These are phyloP conservation scores for Penicillium sp. DNA, from an alignment of 2,329 filamentous ascomycete species.

Conservation along the genomic window DNA sequence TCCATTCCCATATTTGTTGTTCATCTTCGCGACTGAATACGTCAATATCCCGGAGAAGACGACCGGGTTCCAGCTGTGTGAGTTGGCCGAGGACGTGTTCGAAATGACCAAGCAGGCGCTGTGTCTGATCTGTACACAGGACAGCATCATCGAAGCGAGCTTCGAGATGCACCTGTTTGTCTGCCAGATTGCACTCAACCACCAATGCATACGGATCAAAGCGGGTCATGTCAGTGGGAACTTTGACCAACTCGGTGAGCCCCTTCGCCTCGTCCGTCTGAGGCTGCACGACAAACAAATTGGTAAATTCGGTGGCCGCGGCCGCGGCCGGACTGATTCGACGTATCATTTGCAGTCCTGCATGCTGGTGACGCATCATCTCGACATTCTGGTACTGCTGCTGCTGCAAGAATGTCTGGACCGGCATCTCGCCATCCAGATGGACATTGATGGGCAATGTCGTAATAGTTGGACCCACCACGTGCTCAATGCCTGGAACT, in stretches of 20 bases:
- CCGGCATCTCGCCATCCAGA: neutral
- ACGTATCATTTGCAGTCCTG: neutral
- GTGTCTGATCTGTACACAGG: neutral
- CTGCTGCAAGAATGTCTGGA: neutral
- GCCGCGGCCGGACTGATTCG: neutral
- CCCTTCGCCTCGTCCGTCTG: neutral
- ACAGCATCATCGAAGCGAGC: slow-evolving; percentile 1
- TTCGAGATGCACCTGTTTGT: neutral
- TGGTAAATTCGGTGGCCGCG: neutral
- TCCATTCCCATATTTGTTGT: slow-evolving; percentile 11
- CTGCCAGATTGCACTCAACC: slow-evolving; percentile 55
- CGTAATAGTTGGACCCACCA: slow-evolving; percentile 41
- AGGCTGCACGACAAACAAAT: slow-evolving; percentile 3
- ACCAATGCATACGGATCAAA: slow-evolving; percentile 55
- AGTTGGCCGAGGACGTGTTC: slow-evolving; percentile 5
- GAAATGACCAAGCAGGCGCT: slow-evolving; percentile 1
- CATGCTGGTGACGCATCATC: neutral
- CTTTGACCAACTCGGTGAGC: neutral
- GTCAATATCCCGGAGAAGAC: slow-evolving; percentile 1
- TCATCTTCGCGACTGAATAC: slow-evolving; percentile 6
- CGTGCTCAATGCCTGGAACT: slow-evolving; percentile 36
- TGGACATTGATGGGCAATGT: slow-evolving; percentile 32
- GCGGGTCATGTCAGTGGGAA: slow-evolving; percentile 2
- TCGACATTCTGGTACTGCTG: neutral
- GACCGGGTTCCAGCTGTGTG: neutral